Base-by-base conservation (phyloP, 108 stramenopile species). In the Stephanodiscus minutulus region DNA sequence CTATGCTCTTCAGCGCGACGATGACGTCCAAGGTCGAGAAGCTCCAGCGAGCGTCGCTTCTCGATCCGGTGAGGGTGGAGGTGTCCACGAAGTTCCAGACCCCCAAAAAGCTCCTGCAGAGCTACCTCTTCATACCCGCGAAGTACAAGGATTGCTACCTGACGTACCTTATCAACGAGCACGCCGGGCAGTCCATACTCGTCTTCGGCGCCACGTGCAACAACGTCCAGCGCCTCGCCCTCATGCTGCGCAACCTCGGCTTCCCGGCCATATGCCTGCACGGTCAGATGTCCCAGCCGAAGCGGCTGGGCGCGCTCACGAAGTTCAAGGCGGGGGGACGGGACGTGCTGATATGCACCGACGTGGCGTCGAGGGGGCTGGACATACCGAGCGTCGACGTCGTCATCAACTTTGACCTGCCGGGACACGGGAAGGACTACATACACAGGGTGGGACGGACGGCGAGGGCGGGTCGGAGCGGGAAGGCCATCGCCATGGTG, bases 101-200 rank as follows among this genome's bases (percentile, higher is more conserved):
- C 13, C 97, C 97, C 27, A 91, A 94, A 66, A 91, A 96, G 47
- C 80, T 99, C 24, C 67, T 96, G 46, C 99, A 99, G 78, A 87
- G 84, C 75, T 99, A 98, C 75, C 64, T 99, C 27, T 98, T 99
- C 76, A 92, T 98, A 63, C 99, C 99, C n/a, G 98, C 98, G 36
- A 98, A 98, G 81, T 97, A 97, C 91, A 98, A 99, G 94, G 99
- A 99, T 82, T 89, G 90, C 66, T 98, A 99, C 82, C 87, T 99
- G 49, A 92, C 97, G 17, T 98, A 95, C 74, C 58, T 98, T 33
- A 88, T 99, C 61, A 95, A 99, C 75, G 98, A 98, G 77, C 86
- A 95, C 72, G 93, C 95, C 5, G 98, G 98, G 12, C 96, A 98
- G 73, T 96, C 94, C 39, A 94, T 91, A 21, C 71, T 99, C 60